A percentile compares a stretch with the other conserved stretches of the same genome.
Conservation (phyloP, 176 grass and related monocot species). For the Saccharum spontaneum region DNA sequence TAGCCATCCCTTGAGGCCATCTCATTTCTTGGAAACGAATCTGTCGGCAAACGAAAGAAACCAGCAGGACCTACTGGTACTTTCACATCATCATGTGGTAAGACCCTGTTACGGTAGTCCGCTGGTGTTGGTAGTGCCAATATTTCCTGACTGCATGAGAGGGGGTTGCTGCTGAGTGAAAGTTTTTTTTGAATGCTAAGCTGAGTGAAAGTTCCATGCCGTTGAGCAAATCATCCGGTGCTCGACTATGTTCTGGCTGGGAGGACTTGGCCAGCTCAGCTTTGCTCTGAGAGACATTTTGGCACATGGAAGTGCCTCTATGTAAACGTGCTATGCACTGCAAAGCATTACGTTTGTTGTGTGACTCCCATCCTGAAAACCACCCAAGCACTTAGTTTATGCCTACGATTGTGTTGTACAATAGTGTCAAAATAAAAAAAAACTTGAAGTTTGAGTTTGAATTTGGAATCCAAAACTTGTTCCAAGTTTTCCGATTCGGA, state of each 20-base stretch:
- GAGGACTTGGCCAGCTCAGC: constrained; percentile 35
- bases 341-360: no score
- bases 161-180: constrained; percentile 27
- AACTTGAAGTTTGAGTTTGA: no score
- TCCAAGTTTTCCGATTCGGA: no score
- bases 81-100: constrained; percentile 34
- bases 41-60: constrained; percentile 86
- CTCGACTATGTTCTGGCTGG: constrained; percentile 40
- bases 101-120: constrained; percentile 23
- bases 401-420: no score
- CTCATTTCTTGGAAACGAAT: constrained; percentile 40
- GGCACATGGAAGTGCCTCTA: constrained; percentile 75
- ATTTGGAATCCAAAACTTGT: no score
- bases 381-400: no score
- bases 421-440: no score
- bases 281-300: constrained; percentile 76
- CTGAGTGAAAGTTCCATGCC: constrained; percentile 36
- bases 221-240: constrained; percentile 36
- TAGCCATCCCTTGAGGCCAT: no score
- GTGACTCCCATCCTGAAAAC: no score
- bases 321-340: no score
- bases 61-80: constrained; percentile 57
- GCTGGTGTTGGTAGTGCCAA: constrained; percentile 29
- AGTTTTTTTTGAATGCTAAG: no score
- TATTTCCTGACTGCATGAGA: constrained; percentile 35